These are phyloP conservation scores for Pyrenophora graminea DNA, from an alignment of 2,329 filamentous ascomycete genomes.

Conservation along the genomic window DNA sequence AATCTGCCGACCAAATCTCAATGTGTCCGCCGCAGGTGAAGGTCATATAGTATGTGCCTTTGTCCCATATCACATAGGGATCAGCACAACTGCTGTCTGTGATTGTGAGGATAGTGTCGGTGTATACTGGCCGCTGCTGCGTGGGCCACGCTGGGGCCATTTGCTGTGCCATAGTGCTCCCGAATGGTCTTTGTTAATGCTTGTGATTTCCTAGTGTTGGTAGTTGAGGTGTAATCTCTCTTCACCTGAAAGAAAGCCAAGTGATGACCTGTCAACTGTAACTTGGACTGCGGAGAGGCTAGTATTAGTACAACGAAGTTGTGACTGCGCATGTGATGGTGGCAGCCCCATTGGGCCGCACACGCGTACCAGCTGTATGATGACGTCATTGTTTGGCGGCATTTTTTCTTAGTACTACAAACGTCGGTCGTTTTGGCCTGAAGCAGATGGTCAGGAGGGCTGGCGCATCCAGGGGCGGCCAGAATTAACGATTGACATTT, in stretches of 20 bases:
- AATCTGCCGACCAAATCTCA: conserved; percentile 51
- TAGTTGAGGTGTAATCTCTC: background rate
- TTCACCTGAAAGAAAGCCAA: background rate
- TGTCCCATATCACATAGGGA: conserved; percentile 51
- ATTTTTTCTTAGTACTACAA: background rate
- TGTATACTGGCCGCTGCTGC: conserved; percentile 35
- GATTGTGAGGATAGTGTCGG: conserved; percentile 49
- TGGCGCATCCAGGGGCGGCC: background rate
- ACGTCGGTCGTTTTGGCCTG: conserved; percentile 1
- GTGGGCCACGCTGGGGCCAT: conserved; percentile 9
- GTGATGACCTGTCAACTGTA: background rate
- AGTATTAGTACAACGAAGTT: background rate
- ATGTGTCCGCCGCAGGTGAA: conserved; percentile 52
- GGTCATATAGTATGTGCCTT: conserved; percentile 53
- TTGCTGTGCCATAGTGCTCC: conserved; percentile 8
- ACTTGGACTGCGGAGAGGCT: background rate
- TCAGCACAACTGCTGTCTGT: conserved; percentile 50
- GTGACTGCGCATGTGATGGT: conserved; percentile 10
- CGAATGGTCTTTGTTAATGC: background rate
- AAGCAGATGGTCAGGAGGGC: conserved; percentile 15
- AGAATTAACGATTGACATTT: background rate
- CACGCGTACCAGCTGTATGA: conserved; percentile 9
- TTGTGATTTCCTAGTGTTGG: background rate
- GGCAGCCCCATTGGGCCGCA: conserved; percentile 10
- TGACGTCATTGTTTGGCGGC: conserved; percentile 21